Percentiles rank a stretch among this genome's conserved stretches.
These are phyloP conservation scores for Podospora tetraspora DNA, from an alignment of 495 filamentous ascomycete genomes.

Conservation along the genomic window DNA sequence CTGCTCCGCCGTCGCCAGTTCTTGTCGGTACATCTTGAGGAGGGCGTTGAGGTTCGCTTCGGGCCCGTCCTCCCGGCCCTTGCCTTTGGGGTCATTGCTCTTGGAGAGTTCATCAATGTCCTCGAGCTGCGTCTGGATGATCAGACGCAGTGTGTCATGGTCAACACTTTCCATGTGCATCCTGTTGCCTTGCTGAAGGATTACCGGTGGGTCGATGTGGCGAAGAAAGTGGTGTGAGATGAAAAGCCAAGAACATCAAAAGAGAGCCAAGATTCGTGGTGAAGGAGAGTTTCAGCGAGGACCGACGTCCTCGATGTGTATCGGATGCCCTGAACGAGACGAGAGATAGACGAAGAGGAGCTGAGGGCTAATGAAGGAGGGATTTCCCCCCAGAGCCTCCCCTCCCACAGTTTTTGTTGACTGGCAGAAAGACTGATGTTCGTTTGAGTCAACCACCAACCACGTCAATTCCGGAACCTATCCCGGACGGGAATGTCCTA, in stretches of 20 bases:
- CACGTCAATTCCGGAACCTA: too few species aligned
- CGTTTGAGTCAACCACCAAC: too few species aligned
- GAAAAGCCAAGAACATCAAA: not conserved
- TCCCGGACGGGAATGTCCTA: too few species aligned
- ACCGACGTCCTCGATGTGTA: not conserved
- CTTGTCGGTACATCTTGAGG: conserved; percentile 18
- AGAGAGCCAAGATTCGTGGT: not conserved
- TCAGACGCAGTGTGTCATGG: not conserved
- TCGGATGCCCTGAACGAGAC: not conserved
- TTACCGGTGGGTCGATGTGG: not conserved
- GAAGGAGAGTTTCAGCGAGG: not conserved
- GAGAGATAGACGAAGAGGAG: not conserved
- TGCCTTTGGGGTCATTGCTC: conserved; percentile 22
- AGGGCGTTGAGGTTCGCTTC: conserved; percentile 27
- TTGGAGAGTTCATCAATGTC: conserved; percentile 25
- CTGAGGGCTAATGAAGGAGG: too few species aligned
- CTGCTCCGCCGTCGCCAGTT: conserved; percentile 21
- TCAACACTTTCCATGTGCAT: conserved; percentile 1
- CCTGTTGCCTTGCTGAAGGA: not conserved
- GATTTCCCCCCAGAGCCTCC: too few species aligned
- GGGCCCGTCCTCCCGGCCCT: conserved; percentile 24
- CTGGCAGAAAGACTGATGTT: too few species aligned
- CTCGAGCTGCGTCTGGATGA: conserved; percentile 31
- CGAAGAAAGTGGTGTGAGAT: too few species aligned
- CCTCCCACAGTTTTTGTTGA: too few species aligned